Conservation (phyloP, 345 rosid genomes). For the Draba incana region DNA sequence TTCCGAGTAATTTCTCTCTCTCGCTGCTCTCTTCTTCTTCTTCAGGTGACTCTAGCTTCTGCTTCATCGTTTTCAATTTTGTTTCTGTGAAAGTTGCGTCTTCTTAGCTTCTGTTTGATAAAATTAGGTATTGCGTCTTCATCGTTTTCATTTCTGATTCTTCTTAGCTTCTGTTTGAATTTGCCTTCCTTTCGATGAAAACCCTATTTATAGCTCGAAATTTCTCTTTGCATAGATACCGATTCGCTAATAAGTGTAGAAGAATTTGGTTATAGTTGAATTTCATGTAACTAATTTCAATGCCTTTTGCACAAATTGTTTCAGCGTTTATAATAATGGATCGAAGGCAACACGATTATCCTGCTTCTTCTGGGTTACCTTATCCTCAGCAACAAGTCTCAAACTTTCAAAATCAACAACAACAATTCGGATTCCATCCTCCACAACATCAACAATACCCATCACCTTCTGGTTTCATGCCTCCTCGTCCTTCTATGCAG, state of each 20-base stretch:
- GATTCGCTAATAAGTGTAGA: conserved; percentile 19
- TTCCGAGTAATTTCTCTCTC: not conserved
- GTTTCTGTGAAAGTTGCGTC: not conserved
- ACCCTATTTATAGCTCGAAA: conserved; percentile 1
- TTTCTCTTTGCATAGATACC: conserved; percentile 1
- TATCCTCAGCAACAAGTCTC: conserved; percentile 66
- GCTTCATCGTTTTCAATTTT: conserved; percentile 14
- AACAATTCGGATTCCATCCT: conserved; percentile 74
- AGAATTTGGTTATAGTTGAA: not conserved
- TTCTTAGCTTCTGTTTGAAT: not conserved
- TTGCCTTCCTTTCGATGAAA: not conserved
- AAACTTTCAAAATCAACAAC: conserved; percentile 75
- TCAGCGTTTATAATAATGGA: conserved; percentile 39
- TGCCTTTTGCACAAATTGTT: not conserved
- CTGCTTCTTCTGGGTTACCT: conserved; percentile 71
- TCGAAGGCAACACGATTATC: conserved; percentile 53
- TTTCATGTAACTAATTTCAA: conserved; percentile 5
- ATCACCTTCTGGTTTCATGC: conserved; percentile 61
- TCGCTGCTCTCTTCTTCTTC: conserved; percentile 21
- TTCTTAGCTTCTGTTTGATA: not conserved
- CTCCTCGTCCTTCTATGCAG: conserved; percentile 80
- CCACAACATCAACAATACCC: conserved; percentile 78
- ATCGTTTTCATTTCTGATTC: too few relatives aligned
- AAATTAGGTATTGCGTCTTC: not conserved
- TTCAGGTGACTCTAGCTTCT: conserved; percentile 25